Conservation (phyloP, 352 stramenopile genomes). For the Aphanomyces astaci region DNA sequence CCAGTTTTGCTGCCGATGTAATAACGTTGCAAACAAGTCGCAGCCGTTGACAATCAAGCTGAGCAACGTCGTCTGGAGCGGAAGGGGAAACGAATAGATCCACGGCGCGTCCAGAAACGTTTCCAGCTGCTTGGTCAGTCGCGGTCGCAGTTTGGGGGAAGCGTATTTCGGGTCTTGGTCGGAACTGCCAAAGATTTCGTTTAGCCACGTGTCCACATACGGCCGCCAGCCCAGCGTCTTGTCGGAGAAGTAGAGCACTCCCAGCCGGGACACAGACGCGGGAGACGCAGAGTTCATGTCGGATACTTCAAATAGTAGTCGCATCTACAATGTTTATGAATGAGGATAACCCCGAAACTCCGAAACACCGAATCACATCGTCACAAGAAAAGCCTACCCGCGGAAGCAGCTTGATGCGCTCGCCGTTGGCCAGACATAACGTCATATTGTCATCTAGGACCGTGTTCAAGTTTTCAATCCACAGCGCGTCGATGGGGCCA, state of each 20-base stretch:
- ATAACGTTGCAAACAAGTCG: background rate
- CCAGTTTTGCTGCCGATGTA: background rate
- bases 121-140: constrained; percentile 10
- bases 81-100: background rate
- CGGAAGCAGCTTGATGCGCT: constrained; percentile 74
- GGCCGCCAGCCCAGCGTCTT: constrained; percentile 55
- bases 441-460: constrained; percentile 89
- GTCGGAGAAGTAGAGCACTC: constrained; percentile 85
- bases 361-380: too few relatives aligned
- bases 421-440: constrained; percentile 82
- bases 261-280: constrained; percentile 87
- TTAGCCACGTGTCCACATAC: constrained; percentile 53
- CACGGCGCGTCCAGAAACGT: background rate
- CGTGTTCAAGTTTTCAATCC: constrained; percentile 85
- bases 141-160: constrained; percentile 1
- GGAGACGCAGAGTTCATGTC: constrained; percentile 86
- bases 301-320: constrained; percentile 89
- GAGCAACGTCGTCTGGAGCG: background rate
- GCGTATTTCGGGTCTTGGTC: constrained; percentile 6
- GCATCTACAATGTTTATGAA: constrained; percentile 44
- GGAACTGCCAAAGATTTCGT: constrained; percentile 28
- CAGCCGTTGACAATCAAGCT: constrained; percentile 4
- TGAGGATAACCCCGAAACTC: background rate
- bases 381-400: too few relatives aligned
- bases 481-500: constrained; percentile 71